phyloP scores from a whole-genome alignment of 2,329 filamentous ascomycete species.

The Fusarium camptoceras region DNA sequence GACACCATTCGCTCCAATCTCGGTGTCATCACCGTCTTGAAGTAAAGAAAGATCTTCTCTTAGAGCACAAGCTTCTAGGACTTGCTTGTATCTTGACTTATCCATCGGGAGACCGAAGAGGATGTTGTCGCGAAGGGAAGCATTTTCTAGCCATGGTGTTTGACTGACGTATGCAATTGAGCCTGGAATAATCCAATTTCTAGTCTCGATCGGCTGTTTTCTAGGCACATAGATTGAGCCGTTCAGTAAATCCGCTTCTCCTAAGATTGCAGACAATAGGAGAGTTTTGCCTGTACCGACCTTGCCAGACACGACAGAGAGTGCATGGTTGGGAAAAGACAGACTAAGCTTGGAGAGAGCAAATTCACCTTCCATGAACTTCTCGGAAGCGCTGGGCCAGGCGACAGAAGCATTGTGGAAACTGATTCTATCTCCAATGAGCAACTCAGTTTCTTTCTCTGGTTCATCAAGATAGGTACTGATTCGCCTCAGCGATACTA shows the following conservation, averaged over 20 bases:
- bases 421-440: constrained; percentile 68
- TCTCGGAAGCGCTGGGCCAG: constrained; percentile 74
- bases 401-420: constrained; percentile 75
- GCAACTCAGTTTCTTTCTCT: constrained; percentile 67
- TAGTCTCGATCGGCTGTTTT: constrained; percentile 61
- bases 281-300: constrained; percentile 83
- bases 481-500: constrained; percentile 76
- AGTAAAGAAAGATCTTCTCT: constrained; percentile 80
- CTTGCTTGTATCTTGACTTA: constrained; percentile 73
- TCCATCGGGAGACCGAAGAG: constrained; percentile 79
- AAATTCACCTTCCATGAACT: constrained; percentile 70
- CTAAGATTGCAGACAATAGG: constrained; percentile 76
- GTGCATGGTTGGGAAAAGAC: constrained; percentile 73
- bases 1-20: constrained; percentile 85
- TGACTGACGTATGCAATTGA: constrained; percentile 80
- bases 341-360: constrained; percentile 71
- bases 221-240: constrained; percentile 69
- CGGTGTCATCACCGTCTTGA: constrained; percentile 78
- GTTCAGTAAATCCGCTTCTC: constrained; percentile 75
- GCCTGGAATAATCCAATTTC: constrained; percentile 75
- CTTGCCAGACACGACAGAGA: constrained; percentile 79
- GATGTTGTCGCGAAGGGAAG: constrained; percentile 80
- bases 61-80: constrained; percentile 77
- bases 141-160: constrained; percentile 86
- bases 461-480: constrained; percentile 74